phyloP scores from a whole-genome alignment of 768 basidiomycete species.

The Piloderma croceum region DNA sequence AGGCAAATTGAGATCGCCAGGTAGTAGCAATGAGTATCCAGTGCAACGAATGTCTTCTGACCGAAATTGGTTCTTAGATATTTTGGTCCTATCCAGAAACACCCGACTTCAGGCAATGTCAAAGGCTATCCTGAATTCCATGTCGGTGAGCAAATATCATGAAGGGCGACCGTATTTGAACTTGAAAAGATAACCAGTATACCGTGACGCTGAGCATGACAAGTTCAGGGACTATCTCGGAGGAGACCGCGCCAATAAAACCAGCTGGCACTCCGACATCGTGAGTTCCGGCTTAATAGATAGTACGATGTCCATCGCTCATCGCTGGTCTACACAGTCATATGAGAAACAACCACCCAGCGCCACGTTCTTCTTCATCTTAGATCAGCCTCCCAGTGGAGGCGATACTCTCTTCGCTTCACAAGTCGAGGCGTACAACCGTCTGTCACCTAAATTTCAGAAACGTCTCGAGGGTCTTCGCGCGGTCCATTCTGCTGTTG shows the following conservation, averaged over 20 bases:
- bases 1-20: slow-evolving; percentile 47
- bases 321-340: slow-evolving; percentile 24
- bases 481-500: slow-evolving; percentile 51
- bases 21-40: slow-evolving; percentile 18
- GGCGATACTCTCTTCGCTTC: slow-evolving; percentile 56
- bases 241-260: slow-evolving; percentile 35
- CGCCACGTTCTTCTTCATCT: slow-evolving; percentile 52
- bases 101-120: slow-evolving; percentile 41
- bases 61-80: slow-evolving; percentile 9
- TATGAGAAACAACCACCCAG: slow-evolving; percentile 53
- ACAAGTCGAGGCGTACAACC: slow-evolving; percentile 54
- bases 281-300: slow-evolving; percentile 21
- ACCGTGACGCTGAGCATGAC: slow-evolving; percentile 43
- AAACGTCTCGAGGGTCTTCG: slow-evolving; percentile 52
- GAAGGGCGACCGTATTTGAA: not conserved
- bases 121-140: slow-evolving; percentile 56
- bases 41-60: not conserved
- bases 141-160: slow-evolving; percentile 36
- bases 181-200: slow-evolving; percentile 29
- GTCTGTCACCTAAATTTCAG: slow-evolving; percentile 52
- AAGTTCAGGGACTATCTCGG: slow-evolving; percentile 39
- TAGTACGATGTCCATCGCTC: not conserved
- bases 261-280: slow-evolving; percentile 53
- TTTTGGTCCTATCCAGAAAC: slow-evolving; percentile 22
- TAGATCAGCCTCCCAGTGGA: slow-evolving; percentile 38